These are phyloP conservation scores for Trametes meyenii DNA, from an alignment of 768 basidiomycete species.

Conservation along the genomic window DNA sequence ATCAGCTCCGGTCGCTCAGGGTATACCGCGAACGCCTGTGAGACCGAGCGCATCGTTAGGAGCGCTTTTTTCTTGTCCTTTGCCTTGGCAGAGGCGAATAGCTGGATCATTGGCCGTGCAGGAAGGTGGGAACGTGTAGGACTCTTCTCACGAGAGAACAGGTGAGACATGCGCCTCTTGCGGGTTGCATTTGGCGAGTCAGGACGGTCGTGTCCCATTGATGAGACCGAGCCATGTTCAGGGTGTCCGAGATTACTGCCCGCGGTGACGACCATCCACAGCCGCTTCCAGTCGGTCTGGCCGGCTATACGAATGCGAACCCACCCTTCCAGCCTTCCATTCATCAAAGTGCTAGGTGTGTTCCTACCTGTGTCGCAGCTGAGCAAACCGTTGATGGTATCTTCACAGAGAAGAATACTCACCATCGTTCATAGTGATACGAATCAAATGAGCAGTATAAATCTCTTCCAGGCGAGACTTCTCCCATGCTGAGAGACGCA, in stretches of 20 bases:
- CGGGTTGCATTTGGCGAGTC: conserved; percentile 23
- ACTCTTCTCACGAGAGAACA: conserved; percentile 60
- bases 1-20: conserved; percentile 95
- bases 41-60: conserved; percentile 67
- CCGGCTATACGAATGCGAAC: conserved; percentile 90
- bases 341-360: conserved; percentile 62
- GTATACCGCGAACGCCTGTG: conserved; percentile 93
- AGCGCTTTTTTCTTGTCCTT: conserved; percentile 76
- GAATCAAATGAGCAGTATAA: conserved; percentile 91
- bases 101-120: conserved; percentile 48
- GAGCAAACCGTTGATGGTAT: background rate
- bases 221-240: conserved; percentile 32
- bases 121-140: conserved; percentile 32
- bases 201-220: conserved; percentile 26
- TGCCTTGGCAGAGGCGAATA: conserved; percentile 65
- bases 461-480: conserved; percentile 95
- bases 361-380: conserved; percentile 40
- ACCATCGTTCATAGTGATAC: conserved; percentile 67
- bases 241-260: conserved; percentile 35
- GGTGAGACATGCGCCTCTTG: conserved; percentile 64
- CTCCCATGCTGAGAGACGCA: conserved; percentile 93
- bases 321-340: conserved; percentile 88
- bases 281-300: conserved; percentile 94
- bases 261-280: conserved; percentile 79
- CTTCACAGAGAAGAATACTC: conserved; percentile 7